A percentile compares a stretch with the other conserved stretches of the same genome.
Conservation (phyloP, 139 green algal genomes). For the Picochlorum sp. region DNA sequence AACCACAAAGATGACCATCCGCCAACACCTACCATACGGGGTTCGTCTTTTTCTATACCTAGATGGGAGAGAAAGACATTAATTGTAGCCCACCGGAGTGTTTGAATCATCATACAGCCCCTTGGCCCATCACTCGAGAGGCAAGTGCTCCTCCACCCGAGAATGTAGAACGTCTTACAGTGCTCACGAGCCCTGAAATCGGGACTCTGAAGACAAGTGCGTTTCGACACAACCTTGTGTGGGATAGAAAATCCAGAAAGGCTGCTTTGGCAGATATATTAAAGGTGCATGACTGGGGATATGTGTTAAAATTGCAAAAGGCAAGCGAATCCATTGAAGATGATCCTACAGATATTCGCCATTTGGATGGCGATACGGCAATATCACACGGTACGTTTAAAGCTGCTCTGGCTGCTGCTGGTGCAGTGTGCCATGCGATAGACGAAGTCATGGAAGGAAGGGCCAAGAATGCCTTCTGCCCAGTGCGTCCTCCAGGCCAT, state of each 20-base stretch:
- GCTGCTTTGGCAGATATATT: slow-evolving; percentile 63
- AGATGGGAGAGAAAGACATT: slow-evolving; percentile 26
- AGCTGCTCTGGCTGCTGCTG: slow-evolving; percentile 66
- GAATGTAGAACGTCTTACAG: slow-evolving; percentile 67
- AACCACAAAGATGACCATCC: neutral
- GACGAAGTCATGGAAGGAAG: slow-evolving; percentile 51
- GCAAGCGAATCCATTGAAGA: slow-evolving; percentile 40
- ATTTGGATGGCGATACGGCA: slow-evolving; percentile 79
- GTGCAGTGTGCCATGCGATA: slow-evolving; percentile 58
- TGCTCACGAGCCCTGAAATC: slow-evolving; percentile 43
- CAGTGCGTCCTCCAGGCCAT: slow-evolving; percentile 81
- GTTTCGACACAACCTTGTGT: slow-evolving; percentile 40
- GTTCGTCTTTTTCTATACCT: neutral
- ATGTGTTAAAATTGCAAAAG: slow-evolving; percentile 58
- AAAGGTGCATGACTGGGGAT: slow-evolving; percentile 78
- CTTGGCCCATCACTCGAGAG: slow-evolving; percentile 37
- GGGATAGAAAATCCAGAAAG: slow-evolving; percentile 30
- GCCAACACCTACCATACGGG: neutral
- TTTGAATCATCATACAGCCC: slow-evolving; percentile 52
- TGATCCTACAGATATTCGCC: slow-evolving; percentile 28
- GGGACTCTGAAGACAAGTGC: slow-evolving; percentile 49
- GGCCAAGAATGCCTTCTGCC: slow-evolving; percentile 76
- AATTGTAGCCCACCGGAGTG: slow-evolving; percentile 64
- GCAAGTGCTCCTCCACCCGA: slow-evolving; percentile 55
- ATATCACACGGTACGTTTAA: slow-evolving; percentile 56